phyloP scores from a whole-genome alignment of 2,329 filamentous ascomycete species.

The Sarocladium oryzae region DNA sequence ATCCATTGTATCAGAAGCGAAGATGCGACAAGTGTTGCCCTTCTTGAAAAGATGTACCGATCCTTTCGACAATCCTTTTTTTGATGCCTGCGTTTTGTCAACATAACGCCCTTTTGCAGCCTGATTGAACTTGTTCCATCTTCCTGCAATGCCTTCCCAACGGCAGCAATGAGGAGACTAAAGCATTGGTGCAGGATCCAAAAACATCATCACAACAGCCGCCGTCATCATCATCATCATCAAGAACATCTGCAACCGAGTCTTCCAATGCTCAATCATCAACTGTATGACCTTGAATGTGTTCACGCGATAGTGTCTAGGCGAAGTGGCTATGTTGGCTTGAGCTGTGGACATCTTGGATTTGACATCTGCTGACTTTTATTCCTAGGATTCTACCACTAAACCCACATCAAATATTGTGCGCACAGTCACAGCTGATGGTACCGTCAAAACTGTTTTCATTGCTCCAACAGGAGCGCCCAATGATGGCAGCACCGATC shows the following conservation, averaged over 20 bases:
- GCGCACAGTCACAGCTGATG: constrained; percentile 49
- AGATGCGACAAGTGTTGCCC: neutral
- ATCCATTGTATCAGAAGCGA: neutral
- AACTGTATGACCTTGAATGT: neutral
- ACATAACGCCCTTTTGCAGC: constrained; percentile 4
- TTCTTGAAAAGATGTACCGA: neutral
- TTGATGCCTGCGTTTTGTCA: constrained; percentile 9
- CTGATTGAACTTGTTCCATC: neutral
- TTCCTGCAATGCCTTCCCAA: neutral
- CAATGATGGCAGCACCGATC: constrained; percentile 13
- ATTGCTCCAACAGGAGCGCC: constrained; percentile 35
- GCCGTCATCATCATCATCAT: neutral
- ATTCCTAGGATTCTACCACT: neutral
- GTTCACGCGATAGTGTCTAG: neutral
- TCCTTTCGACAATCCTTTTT: neutral
- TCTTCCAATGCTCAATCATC: constrained; percentile 1
- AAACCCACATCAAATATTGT: constrained; percentile 18
- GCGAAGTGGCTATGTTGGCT: neutral
- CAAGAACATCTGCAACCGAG: neutral
- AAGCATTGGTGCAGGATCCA: constrained; percentile 4
- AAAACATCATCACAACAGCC: neutral
- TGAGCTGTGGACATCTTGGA: neutral
- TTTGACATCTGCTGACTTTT: neutral
- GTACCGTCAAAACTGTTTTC: constrained; percentile 48
- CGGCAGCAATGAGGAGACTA: constrained; percentile 7